A percentile compares a stretch with the other conserved stretches of the same genome.
phyloP scores from a whole-genome alignment of 768 basidiomycete species.

The Phaeotremella fagi region DNA sequence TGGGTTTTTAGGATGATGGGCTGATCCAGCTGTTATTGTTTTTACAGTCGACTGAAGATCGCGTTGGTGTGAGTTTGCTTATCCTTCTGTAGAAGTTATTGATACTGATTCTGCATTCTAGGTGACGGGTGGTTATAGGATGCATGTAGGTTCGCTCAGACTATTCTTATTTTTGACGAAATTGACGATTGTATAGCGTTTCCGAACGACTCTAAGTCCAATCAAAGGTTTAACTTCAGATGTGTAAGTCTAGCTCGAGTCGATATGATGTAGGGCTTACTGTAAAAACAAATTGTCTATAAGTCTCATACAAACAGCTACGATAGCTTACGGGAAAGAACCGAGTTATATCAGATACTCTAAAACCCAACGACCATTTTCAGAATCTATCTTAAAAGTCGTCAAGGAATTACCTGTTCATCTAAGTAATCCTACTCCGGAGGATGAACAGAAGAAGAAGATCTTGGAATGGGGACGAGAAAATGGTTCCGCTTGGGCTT shows the following conservation, averaged over 20 bases:
- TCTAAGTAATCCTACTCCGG: constrained; percentile 7
- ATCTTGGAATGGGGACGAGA: constrained; percentile 20
- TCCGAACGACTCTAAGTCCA: constrained; percentile 70
- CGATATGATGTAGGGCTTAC: not conserved
- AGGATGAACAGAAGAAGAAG: not conserved
- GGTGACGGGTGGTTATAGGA: constrained; percentile 56
- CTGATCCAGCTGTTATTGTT: not conserved
- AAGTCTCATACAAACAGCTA: constrained; percentile 67
- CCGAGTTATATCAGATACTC: constrained; percentile 61
- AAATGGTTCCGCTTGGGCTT: constrained; percentile 3
- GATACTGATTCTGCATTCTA: not conserved
- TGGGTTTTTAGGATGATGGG: not conserved
- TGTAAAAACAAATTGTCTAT: too few species aligned
- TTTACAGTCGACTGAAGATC: constrained; percentile 28
- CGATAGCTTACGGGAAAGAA: constrained; percentile 58
- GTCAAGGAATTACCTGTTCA: constrained; percentile 25
- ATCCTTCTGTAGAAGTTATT: not conserved
- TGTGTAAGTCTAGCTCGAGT: constrained; percentile 21
- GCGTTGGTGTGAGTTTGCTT: constrained; percentile 20
- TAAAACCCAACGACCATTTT: constrained; percentile 52
- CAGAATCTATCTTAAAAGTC: constrained; percentile 22
- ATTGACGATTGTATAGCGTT: constrained; percentile 50
- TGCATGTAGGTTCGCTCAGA: constrained; percentile 54
- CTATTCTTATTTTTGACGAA: too few species aligned
- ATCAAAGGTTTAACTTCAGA: constrained; percentile 69